Base-by-base conservation (phyloP, 768 basidiomycete species). In the Strobilomyces echinocephalus region DNA sequence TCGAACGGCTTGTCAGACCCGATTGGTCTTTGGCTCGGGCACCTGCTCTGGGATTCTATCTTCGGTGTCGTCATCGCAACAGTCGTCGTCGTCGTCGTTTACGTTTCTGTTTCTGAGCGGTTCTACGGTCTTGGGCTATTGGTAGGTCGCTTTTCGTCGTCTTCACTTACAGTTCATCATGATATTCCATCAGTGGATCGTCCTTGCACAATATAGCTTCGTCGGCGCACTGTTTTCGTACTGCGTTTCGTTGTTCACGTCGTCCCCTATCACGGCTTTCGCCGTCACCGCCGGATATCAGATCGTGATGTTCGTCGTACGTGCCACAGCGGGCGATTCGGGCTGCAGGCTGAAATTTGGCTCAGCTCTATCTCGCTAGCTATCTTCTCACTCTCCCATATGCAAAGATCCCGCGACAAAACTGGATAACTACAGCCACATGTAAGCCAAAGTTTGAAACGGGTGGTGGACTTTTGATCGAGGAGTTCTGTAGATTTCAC, bases 331-430 rank as follows among this genome's bases (percentile, higher is more conserved):
- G 18, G 6, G 15, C 28, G 6, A 10, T n/a, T 2, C 8, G 46
- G 30, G 33, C 5, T 52, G 50, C 20, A 18, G 35, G 59, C 44
- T 50, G 24, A 18, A 42, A 11, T 36, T 20, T 36, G 20, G 43
- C 21, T 43, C 49, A 87, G 85, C 60, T 86, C 16, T 88, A 86
- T 59, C 66, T 88, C 21, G 76, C 81, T 18, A 81, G 77, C 1
- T 88, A 90, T 64, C 76, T 92, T 8, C 73, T 91, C 24, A 82
- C 82, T 5, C 72, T 89, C 34, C 90, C 89, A 0, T 92, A 85
- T 60, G 87, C 84, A 30, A 80, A 81, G 63, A 78, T 78, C 1
- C 77, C 82, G 1, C 70, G 76, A 55, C 81, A 85, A 6, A 69
- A 57, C 16, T 57, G 66, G 9, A 76, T 84, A 40, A 83, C 78